Percentiles rank a stretch among this genome's conserved stretches.
Evolutionary conservation across 805 yeast genomes (phyloP).

Genomic region (Torulaspora indica): DNA sequence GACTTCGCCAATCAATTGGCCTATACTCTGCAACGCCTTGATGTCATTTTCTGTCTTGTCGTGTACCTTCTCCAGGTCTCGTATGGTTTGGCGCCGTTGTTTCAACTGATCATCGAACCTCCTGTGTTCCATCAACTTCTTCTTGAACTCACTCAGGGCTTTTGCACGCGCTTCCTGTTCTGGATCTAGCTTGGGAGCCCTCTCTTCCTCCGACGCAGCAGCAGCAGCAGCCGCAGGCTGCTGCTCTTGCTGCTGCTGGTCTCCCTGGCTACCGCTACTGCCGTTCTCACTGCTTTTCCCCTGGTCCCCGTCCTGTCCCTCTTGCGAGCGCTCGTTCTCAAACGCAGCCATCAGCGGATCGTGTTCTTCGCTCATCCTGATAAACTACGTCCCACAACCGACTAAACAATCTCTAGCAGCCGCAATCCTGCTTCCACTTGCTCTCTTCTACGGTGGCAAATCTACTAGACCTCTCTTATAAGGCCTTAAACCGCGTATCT

Average conservation of each 20-base stretch:
- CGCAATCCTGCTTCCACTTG: not conserved
- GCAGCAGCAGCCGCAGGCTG: slow-evolving; percentile 15
- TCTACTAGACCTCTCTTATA: not conserved
- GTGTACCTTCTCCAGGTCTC: slow-evolving; percentile 75
- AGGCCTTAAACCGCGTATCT: slow-evolving; percentile 1
- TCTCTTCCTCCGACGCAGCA: slow-evolving; percentile 17
- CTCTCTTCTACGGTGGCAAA: slow-evolving; percentile 9
- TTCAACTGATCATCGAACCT: slow-evolving; percentile 91
- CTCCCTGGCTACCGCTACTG: slow-evolving; percentile 9
- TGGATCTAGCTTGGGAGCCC: slow-evolving; percentile 47
- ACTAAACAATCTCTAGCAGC: not conserved
- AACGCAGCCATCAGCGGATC: slow-evolving; percentile 76
- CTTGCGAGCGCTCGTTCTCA: slow-evolving; percentile 16
- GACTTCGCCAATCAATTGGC: slow-evolving; percentile 95
- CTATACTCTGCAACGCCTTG: slow-evolving; percentile 93
- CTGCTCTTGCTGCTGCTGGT: slow-evolving; percentile 10
- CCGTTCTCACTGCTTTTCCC: slow-evolving; percentile 1
- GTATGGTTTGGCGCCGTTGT: slow-evolving; percentile 74
- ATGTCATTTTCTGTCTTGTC: slow-evolving; percentile 95
- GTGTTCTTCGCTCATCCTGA: slow-evolving; percentile 53
- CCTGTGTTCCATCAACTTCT: slow-evolving; percentile 85
- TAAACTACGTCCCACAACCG: not conserved
- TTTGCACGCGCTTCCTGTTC: slow-evolving; percentile 56
- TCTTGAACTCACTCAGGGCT: slow-evolving; percentile 74
- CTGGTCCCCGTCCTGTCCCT: slow-evolving; percentile 11